Base-by-base conservation (phyloP, 768 basidiomycete genomes). In the Pleurotus platypus region DNA sequence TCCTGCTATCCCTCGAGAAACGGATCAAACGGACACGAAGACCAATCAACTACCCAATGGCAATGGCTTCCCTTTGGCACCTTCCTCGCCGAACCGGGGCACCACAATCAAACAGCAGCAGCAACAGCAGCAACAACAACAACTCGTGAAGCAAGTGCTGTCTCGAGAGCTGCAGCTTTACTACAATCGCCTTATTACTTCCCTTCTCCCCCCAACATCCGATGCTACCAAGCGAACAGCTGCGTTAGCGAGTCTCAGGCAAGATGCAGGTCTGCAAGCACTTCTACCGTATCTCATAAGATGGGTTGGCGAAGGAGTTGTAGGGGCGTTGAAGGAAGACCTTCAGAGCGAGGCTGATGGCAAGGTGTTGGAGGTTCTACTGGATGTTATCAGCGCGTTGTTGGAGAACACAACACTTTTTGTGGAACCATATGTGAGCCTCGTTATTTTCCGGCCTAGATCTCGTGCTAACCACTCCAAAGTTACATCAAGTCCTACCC, bases 401-500 rank as follows among this genome's bases (percentile, higher is more conserved):
- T 73, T 97, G 49, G 89, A 90, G 55, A 99, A 98, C 69, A 75
- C 80, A 27, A 89, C 90, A 0, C 75, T 99, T 4, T 98, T 98
- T 67, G 85, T 98, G 20, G 97, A 99, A 70, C 97, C 96, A 45
- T 98, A 97, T 67, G 94, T 97, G 65, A 67, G 92, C 79, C 26
- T 20, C 8, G n/a, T 26, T 22, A 37, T 49, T 37, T 4, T 13
- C 2, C 42, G 40, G 26, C 12, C 16, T 47, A 49, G n/a, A 46
- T 20, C 12, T 42, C 26, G 15, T 16, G 42, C 43, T n/a, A 40
- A 24, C 12, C 22, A 8, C 9, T 12, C 26, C 37, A 37, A 61
- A 98, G 94, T 80, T 98, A 4, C 97, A 98, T 66, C 96, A 98
- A 87, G 80, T 98, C 13, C 82, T 98, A 0, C 95, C 95, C 1